Base-by-base conservation (phyloP, 2,329 filamentous ascomycete species). In the Thermothelomyces thermophilus region DNA sequence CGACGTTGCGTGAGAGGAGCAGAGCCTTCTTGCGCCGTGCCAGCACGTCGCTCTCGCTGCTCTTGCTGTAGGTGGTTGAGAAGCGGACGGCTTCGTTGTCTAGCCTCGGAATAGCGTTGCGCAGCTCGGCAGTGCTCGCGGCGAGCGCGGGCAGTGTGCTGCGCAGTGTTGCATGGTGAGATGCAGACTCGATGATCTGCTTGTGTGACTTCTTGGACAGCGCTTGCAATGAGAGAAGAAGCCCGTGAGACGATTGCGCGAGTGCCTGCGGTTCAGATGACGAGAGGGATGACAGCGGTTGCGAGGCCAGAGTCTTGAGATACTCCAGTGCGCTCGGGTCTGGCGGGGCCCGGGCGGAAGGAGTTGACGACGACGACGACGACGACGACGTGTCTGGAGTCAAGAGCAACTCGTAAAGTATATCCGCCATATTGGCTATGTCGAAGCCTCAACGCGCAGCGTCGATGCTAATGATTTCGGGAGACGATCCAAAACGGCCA, bases 131-230 rank as follows among this genome's bases (percentile, higher is more conserved):
- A 3, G 85, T 80, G 61, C 86, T 78, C 42, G 76, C 73, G 33
- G 79, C 80, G 39, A 97, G 72, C 13, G 72, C 67, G 0, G 89
- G 87, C n/a, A 98, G 73, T 1, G 83, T 79, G n/a, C 76, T 73
- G 43, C 75, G 74, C 7, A 97, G 76, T 9, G 82, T 82, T n/a
- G 80, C 77, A 61, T 97, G 83, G 60, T 87, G 84, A 58, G 82
- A 79, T 19, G 87, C 83, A 3, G 91, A 93, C 46, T 83, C 76
- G 59, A 96, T 90, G 56, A 97, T 83, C 16, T 84, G 77, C 63
- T 85, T 87, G 68, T 96, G 85, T 0, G 90, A 95, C 58, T 87
- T 86, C 60, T 95, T 95, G 7, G 90, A 91, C 43, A 97, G 80
- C 0, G 82, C 80, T 65, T 98, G 93, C 1, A 97, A 77, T 0